Conservation (phyloP, 495 filamentous ascomycete genomes). For the Tuber umbilicatum region DNA sequence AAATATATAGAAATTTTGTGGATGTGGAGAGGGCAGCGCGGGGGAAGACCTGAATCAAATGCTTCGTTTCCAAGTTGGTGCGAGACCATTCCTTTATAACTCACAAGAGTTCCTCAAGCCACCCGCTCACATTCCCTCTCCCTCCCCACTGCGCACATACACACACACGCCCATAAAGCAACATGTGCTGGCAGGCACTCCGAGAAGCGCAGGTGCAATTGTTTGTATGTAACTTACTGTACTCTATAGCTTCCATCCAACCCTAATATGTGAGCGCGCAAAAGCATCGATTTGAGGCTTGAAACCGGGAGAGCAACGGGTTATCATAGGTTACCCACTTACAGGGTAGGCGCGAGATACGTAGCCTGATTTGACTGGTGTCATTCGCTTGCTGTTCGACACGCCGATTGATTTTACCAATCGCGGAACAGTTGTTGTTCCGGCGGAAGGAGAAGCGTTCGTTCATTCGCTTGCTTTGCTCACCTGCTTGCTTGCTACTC, state of each 20-base stretch:
- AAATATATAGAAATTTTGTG: background rate
- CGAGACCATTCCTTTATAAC: conserved; percentile 1
- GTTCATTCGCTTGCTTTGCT: background rate
- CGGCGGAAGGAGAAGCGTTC: background rate
- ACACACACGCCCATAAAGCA: background rate
- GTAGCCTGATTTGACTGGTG: conserved; percentile 6
- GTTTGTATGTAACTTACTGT: background rate
- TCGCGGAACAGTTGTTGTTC: background rate
- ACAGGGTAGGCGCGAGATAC: conserved; percentile 1
- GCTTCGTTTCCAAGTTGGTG: conserved; percentile 2
- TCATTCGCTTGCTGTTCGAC: background rate
- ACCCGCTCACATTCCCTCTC: background rate
- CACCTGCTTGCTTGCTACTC: background rate
- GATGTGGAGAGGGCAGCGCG: background rate
- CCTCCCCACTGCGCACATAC: background rate
- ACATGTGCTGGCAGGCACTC: conserved; percentile 3
- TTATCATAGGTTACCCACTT: background rate
- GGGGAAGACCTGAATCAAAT: background rate
- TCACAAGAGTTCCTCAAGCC: background rate
- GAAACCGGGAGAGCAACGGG: background rate
- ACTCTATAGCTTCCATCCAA: background rate
- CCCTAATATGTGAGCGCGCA: background rate
- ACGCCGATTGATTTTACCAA: background rate
- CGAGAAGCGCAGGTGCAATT: background rate
- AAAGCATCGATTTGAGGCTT: background rate